These are phyloP conservation scores for Camellia oleifera DNA, from an alignment of 179 eudicot species.

Conservation along the genomic window DNA sequence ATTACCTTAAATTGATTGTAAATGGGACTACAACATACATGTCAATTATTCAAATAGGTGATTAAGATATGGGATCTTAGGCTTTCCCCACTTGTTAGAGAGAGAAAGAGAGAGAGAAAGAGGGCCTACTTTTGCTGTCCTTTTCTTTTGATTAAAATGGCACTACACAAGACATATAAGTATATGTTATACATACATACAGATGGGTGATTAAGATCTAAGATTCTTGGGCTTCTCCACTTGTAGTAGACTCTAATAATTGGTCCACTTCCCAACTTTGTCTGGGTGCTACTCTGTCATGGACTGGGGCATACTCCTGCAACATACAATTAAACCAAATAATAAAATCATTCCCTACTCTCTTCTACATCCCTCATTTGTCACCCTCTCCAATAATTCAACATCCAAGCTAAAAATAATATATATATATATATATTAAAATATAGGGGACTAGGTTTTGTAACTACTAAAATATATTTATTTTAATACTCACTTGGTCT, in stretches of 20 bases:
- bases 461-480: too few relatives aligned
- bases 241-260: slow-evolving; percentile 30
- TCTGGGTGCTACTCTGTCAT: slow-evolving; percentile 40
- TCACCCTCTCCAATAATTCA: slow-evolving; percentile 26
- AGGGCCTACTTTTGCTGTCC: slow-evolving; percentile 18
- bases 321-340: slow-evolving; percentile 13
- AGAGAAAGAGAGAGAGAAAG: neutral
- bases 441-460: neutral
- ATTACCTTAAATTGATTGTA: neutral
- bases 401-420: slow-evolving; percentile 7
- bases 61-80: slow-evolving; percentile 29
- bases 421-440: neutral
- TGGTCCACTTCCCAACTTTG: slow-evolving; percentile 46
- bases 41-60: slow-evolving; percentile 23
- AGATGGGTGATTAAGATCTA: slow-evolving; percentile 14
- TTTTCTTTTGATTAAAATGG: slow-evolving; percentile 22
- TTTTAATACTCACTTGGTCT: too few relatives aligned
- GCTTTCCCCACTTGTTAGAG: slow-evolving; percentile 25
- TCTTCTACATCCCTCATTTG: slow-evolving; percentile 7
- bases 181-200: slow-evolving; percentile 10
- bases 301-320: slow-evolving; percentile 48
- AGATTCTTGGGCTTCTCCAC: slow-evolving; percentile 29
- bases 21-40: neutral
- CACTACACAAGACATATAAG: slow-evolving; percentile 17
- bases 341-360: slow-evolving; percentile 5